These are phyloP conservation scores for Orbilia quercus DNA, from an alignment of 2,329 filamentous ascomycete species.

Conservation along the genomic window DNA sequence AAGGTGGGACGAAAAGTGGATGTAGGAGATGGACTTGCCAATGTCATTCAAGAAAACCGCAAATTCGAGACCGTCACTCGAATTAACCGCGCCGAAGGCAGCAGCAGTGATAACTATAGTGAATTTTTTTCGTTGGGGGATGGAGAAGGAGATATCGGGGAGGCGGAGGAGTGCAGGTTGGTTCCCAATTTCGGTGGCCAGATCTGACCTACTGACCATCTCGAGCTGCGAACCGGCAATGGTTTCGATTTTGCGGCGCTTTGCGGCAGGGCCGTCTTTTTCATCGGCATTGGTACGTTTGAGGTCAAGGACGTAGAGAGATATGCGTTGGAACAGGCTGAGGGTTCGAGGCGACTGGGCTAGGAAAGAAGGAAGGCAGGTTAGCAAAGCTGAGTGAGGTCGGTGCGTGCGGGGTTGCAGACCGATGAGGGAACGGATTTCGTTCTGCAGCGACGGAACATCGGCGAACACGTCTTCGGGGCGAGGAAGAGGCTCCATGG, in stretches of 20 bases:
- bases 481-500: slow-evolving; percentile 20
- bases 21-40: slow-evolving; percentile 64
- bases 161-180: slow-evolving; percentile 33
- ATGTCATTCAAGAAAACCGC: slow-evolving; percentile 69
- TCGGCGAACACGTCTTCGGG: slow-evolving; percentile 39
- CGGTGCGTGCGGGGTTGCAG: neutral
- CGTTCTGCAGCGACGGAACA: slow-evolving; percentile 15
- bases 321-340: slow-evolving; percentile 32
- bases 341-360: slow-evolving; percentile 16
- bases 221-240: slow-evolving; percentile 24
- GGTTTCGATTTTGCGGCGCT: slow-evolving; percentile 47
- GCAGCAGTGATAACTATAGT: slow-evolving; percentile 71
- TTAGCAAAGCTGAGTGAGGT: neutral
- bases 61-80: slow-evolving; percentile 57
- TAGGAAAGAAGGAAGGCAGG: neutral
- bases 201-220: slow-evolving; percentile 30
- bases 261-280: slow-evolving; percentile 28
- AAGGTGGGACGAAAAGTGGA: neutral
- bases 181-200: slow-evolving; percentile 34
- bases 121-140: slow-evolving; percentile 76
- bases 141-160: slow-evolving; percentile 72
- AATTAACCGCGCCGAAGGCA: slow-evolving; percentile 47
- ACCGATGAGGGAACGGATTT: slow-evolving; percentile 37
- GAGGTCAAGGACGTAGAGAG: slow-evolving; percentile 26
- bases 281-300: slow-evolving; percentile 4